A percentile compares a stretch with the other conserved stretches of the same genome.
phyloP scores from a whole-genome alignment of 345 rosid species.

The Sonneratia caseolaris region DNA sequence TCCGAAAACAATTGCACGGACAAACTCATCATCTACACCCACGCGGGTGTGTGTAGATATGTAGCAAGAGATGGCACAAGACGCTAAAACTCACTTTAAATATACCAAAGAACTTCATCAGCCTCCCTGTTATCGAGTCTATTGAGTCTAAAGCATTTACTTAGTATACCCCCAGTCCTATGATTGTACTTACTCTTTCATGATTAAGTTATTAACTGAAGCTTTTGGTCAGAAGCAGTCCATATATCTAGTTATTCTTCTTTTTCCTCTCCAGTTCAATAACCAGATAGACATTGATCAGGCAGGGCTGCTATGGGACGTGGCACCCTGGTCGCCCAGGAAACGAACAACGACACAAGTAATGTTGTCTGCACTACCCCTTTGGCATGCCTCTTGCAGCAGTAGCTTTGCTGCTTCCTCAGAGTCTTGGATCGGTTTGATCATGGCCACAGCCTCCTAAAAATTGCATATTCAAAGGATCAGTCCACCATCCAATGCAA shows the following conservation, averaged over 20 bases:
- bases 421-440: conserved; percentile 62
- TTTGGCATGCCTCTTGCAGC: conserved; percentile 85
- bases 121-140: too few relatives aligned
- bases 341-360: conserved; percentile 93
- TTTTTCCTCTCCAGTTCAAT: background rate
- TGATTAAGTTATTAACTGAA: background rate
- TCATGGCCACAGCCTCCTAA: conserved; percentile 93
- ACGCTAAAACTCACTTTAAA: too few relatives aligned
- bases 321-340: conserved; percentile 39
- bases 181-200: background rate
- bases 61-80: too few relatives aligned
- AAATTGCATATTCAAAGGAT: too few relatives aligned
- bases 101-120: too few relatives aligned
- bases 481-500: too few relatives aligned
- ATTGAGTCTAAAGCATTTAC: background rate
- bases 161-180: background rate
- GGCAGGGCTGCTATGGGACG: conserved; percentile 18
- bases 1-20: too few relatives aligned
- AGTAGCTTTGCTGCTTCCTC: conserved; percentile 84
- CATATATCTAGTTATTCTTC: background rate
- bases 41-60: too few relatives aligned
- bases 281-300: background rate
- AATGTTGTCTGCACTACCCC: conserved; percentile 97
- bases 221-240: background rate
- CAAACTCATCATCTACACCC: too few relatives aligned